Base-by-base conservation (phyloP, 2,329 filamentous ascomycete genomes). In the Myrmaecium sp. region DNA sequence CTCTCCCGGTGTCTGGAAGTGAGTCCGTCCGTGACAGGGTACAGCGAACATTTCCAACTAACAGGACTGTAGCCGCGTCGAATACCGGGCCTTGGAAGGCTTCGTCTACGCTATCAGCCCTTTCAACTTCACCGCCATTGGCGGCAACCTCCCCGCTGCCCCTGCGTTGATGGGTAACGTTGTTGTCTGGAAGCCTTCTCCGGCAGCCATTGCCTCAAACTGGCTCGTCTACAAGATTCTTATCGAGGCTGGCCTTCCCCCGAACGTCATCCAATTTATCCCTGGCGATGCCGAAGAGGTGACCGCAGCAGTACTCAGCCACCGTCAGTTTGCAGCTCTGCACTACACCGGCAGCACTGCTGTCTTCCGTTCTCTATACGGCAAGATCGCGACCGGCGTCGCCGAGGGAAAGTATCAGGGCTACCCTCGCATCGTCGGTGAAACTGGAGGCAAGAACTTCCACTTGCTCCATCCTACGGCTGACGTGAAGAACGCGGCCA, bases 71-170 rank as follows among this genome's bases (percentile, higher is more conserved):
- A 65, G 62, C 56, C 71, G 84, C 21, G 67, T 83, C 33, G 84
- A 94, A 56, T 74, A 93, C 62, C 69, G 84, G 20, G 75, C 86
- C 11, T 69, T 95, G 3, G 84, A 95, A 53, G 84, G 84, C 11
- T 94, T 95, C 52, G 82, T 95, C 34, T 94, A 94, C 50, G 86
- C 84, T 18, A 72, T 94, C 41, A 81, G 75, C 32, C 84, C 84
- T 22, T 95, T 94, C 67, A 95, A 95, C 62, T 95, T 95, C 58
- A 94, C 84, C 13, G 84, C 84, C 35, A 92, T 95, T 41, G 83
- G 74, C 7, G 86, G 76, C 30, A 94, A 93, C 56, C 63, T 95
- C 21, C 70, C 78, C 10, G 76, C 71, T 25, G 75, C 80, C 1
- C 83, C 86, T 9, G 83, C 82, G 1, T 59, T 94, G 29, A 74